Percentiles rank a stretch among this genome's conserved stretches.
Evolutionary conservation across 23 red algal species (phyloP).

Genomic region (Gracilaria caudata): DNA sequence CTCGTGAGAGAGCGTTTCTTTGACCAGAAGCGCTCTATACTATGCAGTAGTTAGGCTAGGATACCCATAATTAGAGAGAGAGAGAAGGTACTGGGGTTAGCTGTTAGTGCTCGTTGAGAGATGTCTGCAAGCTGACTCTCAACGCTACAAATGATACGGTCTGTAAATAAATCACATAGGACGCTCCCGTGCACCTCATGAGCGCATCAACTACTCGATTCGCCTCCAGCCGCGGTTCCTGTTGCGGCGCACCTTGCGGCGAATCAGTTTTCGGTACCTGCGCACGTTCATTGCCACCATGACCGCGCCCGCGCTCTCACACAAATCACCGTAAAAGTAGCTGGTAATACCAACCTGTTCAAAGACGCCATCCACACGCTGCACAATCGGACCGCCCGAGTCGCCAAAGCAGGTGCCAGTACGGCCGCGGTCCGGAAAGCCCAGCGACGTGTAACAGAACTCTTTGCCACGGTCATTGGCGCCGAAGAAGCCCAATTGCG

Average conservation of each 20-base stretch:
- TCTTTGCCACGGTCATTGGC: constrained; percentile 9
- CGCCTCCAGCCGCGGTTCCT: constrained; percentile 22
- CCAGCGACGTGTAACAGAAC: constrained; percentile 31
- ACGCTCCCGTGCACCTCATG: too few species aligned
- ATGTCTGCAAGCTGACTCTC: too few species aligned
- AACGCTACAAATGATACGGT: too few species aligned
- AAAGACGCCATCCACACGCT: background rate
- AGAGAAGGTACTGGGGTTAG: too few species aligned
- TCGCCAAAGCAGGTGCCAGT: constrained; percentile 53
- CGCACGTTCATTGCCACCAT: constrained; percentile 2
- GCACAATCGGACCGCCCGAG: constrained; percentile 38
- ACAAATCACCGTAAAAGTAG: constrained; percentile 23
- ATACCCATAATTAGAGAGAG: too few species aligned
- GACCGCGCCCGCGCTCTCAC: constrained; percentile 22
- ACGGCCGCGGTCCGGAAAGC: constrained; percentile 18
- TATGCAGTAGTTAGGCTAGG: too few species aligned
- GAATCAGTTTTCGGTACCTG: constrained; percentile 4
- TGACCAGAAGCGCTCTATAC: too few species aligned
- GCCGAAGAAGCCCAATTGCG: constrained; percentile 7
- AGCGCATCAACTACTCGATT: too few species aligned
- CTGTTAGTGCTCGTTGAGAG: too few species aligned
- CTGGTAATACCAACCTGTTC: constrained; percentile 50
- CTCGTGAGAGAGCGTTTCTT: too few species aligned
- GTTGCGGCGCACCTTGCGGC: background rate
- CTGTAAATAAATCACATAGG: too few species aligned